These are phyloP conservation scores for Pythium plurisporium DNA, from an alignment of 352 stramenopile genomes.

Conservation along the genomic window DNA sequence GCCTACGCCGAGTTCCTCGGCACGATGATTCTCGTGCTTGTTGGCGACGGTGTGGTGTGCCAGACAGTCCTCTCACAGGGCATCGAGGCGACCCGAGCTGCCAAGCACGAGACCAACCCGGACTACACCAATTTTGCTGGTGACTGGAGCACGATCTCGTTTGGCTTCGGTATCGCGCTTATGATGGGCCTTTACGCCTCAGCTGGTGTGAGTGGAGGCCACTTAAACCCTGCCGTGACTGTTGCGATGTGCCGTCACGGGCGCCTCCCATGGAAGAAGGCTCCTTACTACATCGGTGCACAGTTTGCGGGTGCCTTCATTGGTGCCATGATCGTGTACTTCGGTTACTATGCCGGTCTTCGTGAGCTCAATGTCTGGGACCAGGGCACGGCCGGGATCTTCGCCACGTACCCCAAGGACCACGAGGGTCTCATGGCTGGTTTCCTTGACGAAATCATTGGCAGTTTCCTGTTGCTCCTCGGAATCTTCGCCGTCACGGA, in stretches of 20 bases:
- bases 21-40: conserved; percentile 28
- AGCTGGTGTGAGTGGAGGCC: conserved; percentile 57
- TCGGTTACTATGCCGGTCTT: conserved; percentile 57
- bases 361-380: conserved; percentile 56
- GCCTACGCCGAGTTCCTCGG: conserved; percentile 31
- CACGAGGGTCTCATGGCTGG: conserved; percentile 54
- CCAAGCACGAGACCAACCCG: conserved; percentile 41
- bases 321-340: conserved; percentile 57
- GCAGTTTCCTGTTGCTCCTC: conserved; percentile 53
- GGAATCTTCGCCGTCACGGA: conserved; percentile 68
- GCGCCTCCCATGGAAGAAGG: conserved; percentile 57
- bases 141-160: conserved; percentile 65
- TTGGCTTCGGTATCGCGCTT: conserved; percentile 66
- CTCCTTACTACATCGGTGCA: conserved; percentile 54
- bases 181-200: conserved; percentile 70
- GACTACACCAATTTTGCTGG: conserved; percentile 51
- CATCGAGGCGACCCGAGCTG: conserved; percentile 45
- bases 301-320: conserved; percentile 65
- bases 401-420: conserved; percentile 67
- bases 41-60: conserved; percentile 30
- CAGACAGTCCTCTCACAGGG: conserved; percentile 62
- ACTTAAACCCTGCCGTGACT: conserved; percentile 68
- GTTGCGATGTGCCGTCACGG: conserved; percentile 62
- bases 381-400: conserved; percentile 61
- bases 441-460: conserved; percentile 61